Percentiles rank a stretch among this genome's conserved stretches.
Conservation (phyloP, 2,329 filamentous ascomycete species). For the Chaetomiaceae sp. region DNA sequence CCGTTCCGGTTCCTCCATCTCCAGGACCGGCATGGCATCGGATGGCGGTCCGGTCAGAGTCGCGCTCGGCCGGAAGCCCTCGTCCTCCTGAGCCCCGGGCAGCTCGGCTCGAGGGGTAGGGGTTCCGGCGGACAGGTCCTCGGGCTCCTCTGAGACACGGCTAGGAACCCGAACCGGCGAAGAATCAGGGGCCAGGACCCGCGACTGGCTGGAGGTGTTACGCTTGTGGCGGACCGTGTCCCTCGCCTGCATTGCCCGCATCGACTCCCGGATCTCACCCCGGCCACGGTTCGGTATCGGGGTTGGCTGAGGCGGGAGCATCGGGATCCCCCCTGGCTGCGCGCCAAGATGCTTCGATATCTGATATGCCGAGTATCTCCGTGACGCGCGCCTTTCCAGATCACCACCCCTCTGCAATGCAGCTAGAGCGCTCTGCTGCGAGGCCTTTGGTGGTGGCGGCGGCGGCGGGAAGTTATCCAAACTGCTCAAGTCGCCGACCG, state of each 20-base stretch:
- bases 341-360: conserved; percentile 89
- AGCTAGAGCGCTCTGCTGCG: conserved; percentile 83
- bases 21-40: conserved; percentile 41
- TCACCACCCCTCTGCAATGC: conserved; percentile 89
- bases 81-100: conserved; percentile 55
- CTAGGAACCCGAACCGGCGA: conserved; percentile 58
- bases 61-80: conserved; percentile 57
- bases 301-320: conserved; percentile 77
- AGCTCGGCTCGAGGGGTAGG: conserved; percentile 35
- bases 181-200: conserved; percentile 42
- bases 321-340: conserved; percentile 75
- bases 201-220: conserved; percentile 43
- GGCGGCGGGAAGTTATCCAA: conserved; percentile 67
- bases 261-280: conserved; percentile 73
- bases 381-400: conserved; percentile 84
- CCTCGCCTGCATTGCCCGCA: conserved; percentile 61
- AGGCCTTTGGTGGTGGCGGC: conserved; percentile 74
- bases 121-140: conserved; percentile 27
- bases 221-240: conserved; percentile 48
- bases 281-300: conserved; percentile 81
- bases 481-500: conserved; percentile 46
- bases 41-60: conserved; percentile 56
- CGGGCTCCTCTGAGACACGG: conserved; percentile 60
- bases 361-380: conserved; percentile 93
- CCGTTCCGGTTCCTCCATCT: conserved; percentile 28